A percentile compares a stretch with the other conserved stretches of the same genome.
Conservation (phyloP, 345 rosid species). For the Adansonia digitata region DNA sequence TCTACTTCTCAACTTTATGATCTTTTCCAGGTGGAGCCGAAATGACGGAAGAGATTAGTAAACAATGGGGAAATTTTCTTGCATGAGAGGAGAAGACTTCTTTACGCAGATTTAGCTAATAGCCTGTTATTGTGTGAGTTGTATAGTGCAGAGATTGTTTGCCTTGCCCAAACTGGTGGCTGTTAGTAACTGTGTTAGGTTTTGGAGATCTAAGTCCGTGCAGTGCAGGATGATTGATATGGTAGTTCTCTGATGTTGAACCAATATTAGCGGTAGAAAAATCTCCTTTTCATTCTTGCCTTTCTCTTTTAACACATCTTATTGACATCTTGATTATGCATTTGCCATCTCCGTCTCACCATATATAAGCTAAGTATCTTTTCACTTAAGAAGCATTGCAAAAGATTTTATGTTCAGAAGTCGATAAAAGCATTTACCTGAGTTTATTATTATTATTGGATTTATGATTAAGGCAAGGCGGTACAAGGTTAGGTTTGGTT, state of each 20-base stretch:
- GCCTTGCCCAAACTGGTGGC: constrained; percentile 23
- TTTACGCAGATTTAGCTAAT: constrained; percentile 27
- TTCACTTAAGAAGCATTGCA: too few species aligned
- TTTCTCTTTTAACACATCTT: too few species aligned
- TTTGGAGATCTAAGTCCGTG: constrained; percentile 14
- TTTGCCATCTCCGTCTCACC: neutral
- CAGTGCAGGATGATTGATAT: constrained; percentile 9
- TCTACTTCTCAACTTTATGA: neutral
- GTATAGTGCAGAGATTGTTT: constrained; percentile 36
- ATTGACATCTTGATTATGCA: neutral
- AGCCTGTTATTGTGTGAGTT: constrained; percentile 30
- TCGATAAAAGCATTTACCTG: neutral
- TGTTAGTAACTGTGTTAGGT: constrained; percentile 13
- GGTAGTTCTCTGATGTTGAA: constrained; percentile 1
- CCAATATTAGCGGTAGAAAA: neutral
- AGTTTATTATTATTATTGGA: too few species aligned
- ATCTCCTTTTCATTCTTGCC: neutral
- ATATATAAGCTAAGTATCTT: too few species aligned
- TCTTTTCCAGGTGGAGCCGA: constrained; percentile 48
- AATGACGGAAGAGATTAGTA: constrained; percentile 56
- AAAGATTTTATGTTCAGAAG: neutral
- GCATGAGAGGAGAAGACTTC: constrained; percentile 10
- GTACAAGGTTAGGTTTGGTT: neutral
- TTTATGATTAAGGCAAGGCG: neutral
- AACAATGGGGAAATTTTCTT: constrained; percentile 2